Evolutionary conservation across 2,329 filamentous ascomycete species (phyloP).

Genomic region (Stagonosporopsis rhizophila): DNA sequence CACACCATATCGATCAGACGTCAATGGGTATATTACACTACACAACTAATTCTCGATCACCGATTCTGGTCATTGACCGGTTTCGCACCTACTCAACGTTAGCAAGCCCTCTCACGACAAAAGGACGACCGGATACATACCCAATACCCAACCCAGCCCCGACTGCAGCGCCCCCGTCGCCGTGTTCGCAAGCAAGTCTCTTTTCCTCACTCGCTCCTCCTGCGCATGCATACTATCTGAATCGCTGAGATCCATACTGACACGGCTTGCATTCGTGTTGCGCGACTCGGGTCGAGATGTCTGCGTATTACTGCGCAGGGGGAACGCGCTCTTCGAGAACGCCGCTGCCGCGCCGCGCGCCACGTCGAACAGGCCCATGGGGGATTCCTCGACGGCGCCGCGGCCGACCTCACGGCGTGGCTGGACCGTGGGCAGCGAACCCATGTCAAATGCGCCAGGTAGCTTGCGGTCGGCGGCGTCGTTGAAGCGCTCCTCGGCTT

Average conservation of each 20-base stretch:
- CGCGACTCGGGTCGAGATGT: conserved; percentile 11
- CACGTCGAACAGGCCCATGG: conserved; percentile 62
- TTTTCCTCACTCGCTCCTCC: conserved; percentile 65
- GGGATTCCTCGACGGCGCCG: conserved; percentile 56
- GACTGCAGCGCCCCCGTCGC: conserved; percentile 68
- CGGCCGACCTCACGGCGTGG: conserved; percentile 52
- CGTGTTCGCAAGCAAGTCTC: conserved; percentile 74
- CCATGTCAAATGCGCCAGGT: conserved; percentile 54
- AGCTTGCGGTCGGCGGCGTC: conserved; percentile 66
- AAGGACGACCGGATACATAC: conserved; percentile 44
- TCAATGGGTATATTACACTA: background rate
- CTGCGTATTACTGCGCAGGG: conserved; percentile 41
- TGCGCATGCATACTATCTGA: conserved; percentile 36
- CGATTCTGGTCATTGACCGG: conserved; percentile 32
- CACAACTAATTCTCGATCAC: background rate
- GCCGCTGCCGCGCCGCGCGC: conserved; percentile 58
- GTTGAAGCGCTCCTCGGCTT: conserved; percentile 74
- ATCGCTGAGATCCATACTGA: conserved; percentile 47
- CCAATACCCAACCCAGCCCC: conserved; percentile 70
- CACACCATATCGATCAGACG: background rate
- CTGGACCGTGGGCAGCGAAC: conserved; percentile 44
- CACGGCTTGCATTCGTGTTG: conserved; percentile 22
- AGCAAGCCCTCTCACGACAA: background rate
- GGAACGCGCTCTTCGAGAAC: conserved; percentile 57
- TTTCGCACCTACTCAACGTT: conserved; percentile 34